Percentiles rank a stretch among this genome's conserved stretches.
phyloP scores from a whole-genome alignment of 1,139 yeast species.

The Geotrichum reessii region DNA sequence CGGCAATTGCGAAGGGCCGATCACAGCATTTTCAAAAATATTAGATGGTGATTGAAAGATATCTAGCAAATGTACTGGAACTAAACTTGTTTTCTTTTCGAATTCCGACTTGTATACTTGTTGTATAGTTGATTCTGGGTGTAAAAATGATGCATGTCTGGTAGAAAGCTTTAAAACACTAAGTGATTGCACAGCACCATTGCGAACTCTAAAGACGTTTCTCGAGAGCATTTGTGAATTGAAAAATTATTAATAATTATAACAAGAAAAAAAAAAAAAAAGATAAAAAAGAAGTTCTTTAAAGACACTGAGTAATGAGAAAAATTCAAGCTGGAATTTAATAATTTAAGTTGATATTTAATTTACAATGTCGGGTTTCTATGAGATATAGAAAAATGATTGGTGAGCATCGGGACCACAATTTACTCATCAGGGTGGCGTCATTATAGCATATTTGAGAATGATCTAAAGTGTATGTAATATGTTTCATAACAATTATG shows the following conservation, averaged over 20 bases:
- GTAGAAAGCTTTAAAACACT: constrained; percentile 1
- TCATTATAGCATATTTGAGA: not conserved
- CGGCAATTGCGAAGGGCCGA: not conserved
- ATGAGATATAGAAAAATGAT: constrained; percentile 4
- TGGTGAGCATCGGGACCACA: constrained; percentile 1
- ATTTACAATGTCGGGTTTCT: not conserved
- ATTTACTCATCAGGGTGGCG: not conserved
- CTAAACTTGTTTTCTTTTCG: not conserved
- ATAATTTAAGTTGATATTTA: not conserved
- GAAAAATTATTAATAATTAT: not conserved
- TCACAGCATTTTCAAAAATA: not conserved
- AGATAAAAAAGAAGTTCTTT: not conserved
- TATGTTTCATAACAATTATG: not conserved
- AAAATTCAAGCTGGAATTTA: not conserved
- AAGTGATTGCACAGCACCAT: constrained; percentile 2
- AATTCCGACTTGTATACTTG: not conserved
- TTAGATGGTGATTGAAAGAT: not conserved
- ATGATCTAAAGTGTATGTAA: not conserved
- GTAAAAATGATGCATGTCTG: constrained; percentile 4
- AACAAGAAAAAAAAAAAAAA: not conserved
- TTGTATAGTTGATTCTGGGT: not conserved
- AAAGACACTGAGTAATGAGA: not conserved
- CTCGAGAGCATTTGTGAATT: constrained; percentile 8
- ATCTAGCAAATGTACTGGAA: constrained; percentile 6
- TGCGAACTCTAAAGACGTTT: constrained; percentile 7